Evolutionary conservation across 228 moss, liverwort and hornwort species (phyloP).

Genomic region (Sphagnum magellanicum): DNA sequence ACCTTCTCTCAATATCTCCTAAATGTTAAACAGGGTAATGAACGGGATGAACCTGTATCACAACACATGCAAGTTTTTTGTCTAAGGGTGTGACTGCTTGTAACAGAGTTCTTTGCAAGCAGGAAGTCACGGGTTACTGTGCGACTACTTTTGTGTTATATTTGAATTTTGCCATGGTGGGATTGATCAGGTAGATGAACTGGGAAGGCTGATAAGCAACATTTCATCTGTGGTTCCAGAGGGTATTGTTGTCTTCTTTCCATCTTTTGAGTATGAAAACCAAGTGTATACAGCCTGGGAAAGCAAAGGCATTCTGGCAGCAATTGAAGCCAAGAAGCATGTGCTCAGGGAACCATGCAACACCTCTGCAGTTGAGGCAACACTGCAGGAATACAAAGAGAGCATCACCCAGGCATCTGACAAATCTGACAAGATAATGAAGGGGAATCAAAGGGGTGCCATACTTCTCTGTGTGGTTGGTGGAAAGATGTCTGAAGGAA

Average conservation of each 20-base stretch:
- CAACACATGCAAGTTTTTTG: too few species aligned
- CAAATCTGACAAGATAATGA: slow-evolving; percentile 19
- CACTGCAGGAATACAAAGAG: slow-evolving; percentile 57
- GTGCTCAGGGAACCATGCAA: slow-evolving; percentile 84
- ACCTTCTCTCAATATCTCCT: too few species aligned
- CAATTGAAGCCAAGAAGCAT: slow-evolving; percentile 73
- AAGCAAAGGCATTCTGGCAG: slow-evolving; percentile 45
- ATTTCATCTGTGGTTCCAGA: slow-evolving; percentile 84
- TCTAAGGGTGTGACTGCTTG: too few species aligned
- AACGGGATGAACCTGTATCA: too few species aligned
- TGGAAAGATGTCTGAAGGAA: slow-evolving; percentile 99
- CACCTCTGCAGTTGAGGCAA: slow-evolving; percentile 56
- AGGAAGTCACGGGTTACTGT: too few species aligned
- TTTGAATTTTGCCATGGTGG: not conserved
- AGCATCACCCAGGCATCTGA: slow-evolving; percentile 24
- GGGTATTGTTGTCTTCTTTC: slow-evolving; percentile 85
- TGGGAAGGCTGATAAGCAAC: slow-evolving; percentile 82
- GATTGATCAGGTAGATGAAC: slow-evolving; percentile 67
- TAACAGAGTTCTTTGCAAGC: too few species aligned
- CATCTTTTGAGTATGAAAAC: slow-evolving; percentile 88
- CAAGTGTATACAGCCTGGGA: slow-evolving; percentile 79
- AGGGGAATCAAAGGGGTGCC: slow-evolving; percentile 48
- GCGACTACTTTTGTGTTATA: not conserved
- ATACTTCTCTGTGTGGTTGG: slow-evolving; percentile 88
- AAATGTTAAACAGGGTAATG: too few species aligned